These are phyloP conservation scores for Malus asiatica DNA, from an alignment of 306 rosid species.

Conservation along the genomic window DNA sequence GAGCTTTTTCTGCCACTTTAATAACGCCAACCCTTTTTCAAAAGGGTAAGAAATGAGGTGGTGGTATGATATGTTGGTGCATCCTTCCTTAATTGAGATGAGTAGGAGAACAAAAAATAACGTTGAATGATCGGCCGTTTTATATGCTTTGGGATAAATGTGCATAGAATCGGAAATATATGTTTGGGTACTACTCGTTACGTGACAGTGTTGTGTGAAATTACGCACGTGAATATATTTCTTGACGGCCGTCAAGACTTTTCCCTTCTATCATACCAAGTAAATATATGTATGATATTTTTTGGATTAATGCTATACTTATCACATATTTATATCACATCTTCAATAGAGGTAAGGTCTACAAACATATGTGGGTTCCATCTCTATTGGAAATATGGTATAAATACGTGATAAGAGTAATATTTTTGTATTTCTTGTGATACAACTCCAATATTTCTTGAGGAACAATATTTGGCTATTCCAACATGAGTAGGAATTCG, in stretches of 20 bases:
- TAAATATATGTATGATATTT: background rate
- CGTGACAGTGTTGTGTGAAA: too few species aligned
- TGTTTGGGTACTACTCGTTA: background rate
- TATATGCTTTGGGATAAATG: background rate
- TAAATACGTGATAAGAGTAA: too few species aligned
- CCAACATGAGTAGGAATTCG: too few species aligned
- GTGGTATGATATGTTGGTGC: background rate
- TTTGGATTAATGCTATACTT: too few species aligned
- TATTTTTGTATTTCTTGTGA: background rate
- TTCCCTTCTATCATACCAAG: background rate
- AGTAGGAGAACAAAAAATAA: background rate
- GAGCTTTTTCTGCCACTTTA: background rate
- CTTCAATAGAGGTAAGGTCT: rapidly evolving
- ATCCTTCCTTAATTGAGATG: background rate
- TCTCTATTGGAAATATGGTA: too few species aligned
- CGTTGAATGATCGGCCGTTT: background rate
- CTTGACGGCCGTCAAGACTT: rapidly evolving
- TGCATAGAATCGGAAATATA: background rate
- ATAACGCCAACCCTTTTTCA: background rate
- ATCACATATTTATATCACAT: too few species aligned
- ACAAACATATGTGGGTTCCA: too few species aligned
- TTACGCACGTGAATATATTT: background rate
- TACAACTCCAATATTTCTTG: too few species aligned
- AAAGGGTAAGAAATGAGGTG: background rate
- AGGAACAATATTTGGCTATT: too few species aligned